phyloP scores from a whole-genome alignment of 169 alveolate species.

The Cyclospora cayetanensis region DNA sequence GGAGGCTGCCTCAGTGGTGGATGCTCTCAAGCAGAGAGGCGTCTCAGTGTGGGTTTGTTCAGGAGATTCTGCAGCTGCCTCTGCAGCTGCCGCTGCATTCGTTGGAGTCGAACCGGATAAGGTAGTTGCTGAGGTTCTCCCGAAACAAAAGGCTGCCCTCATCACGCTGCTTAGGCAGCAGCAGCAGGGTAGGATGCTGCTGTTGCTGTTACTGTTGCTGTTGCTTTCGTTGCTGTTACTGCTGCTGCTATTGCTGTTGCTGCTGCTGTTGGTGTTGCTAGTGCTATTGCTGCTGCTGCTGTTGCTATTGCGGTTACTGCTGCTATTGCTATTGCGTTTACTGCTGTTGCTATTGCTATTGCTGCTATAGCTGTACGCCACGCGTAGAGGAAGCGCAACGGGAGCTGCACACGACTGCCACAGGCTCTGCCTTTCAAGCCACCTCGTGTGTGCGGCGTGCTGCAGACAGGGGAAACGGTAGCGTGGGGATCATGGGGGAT shows the following conservation, averaged over 20 bases:
- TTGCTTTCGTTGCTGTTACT: not conserved
- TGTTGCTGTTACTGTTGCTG: not conserved
- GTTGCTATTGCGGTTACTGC: too few relatives aligned
- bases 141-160: not conserved
- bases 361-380: too few relatives aligned
- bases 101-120: not conserved
- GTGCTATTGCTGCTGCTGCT: too few relatives aligned
- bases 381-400: too few relatives aligned
- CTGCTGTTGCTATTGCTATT: too few relatives aligned
- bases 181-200: not conserved
- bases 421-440: too few relatives aligned
- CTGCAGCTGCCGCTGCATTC: not conserved
- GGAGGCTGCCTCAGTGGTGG: not conserved
- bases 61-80: not conserved
- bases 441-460: too few relatives aligned
- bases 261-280: too few relatives aligned
- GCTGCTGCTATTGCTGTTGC: not conserved
- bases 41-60: not conserved
- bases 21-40: not conserved
- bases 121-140: not conserved
- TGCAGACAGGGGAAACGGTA: too few relatives aligned
- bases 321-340: too few relatives aligned
- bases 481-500: not conserved
- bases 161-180: not conserved
- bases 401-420: too few relatives aligned